These are phyloP conservation scores for Hysterium pulicare DNA, from an alignment of 2,329 filamentous ascomycete species.

Conservation along the genomic window DNA sequence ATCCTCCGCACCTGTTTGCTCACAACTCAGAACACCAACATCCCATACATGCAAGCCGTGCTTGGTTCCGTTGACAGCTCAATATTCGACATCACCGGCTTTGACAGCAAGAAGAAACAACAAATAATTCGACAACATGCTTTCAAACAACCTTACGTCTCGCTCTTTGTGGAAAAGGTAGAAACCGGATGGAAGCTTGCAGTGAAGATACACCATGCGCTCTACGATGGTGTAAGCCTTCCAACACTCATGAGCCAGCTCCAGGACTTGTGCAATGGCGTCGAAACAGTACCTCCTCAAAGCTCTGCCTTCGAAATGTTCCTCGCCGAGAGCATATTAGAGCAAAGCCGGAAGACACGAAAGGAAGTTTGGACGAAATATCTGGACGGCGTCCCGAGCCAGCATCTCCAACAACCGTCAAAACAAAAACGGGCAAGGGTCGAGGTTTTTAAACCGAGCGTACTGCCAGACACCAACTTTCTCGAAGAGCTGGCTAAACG, in stretches of 20 bases:
- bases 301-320: slow-evolving; percentile 40
- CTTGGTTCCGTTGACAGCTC: slow-evolving; percentile 40
- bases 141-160: slow-evolving; percentile 29
- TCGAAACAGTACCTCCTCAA: slow-evolving; percentile 5
- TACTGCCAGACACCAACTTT: slow-evolving; percentile 40
- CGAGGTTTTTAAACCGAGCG: slow-evolving; percentile 49
- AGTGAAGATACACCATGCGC: slow-evolving; percentile 71
- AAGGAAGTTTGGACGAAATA: slow-evolving; percentile 52
- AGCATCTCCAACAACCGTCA: slow-evolving; percentile 16
- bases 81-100: slow-evolving; percentile 25
- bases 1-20: slow-evolving; percentile 69
- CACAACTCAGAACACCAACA: slow-evolving; percentile 43
- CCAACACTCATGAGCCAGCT: slow-evolving; percentile 58
- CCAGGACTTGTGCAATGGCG: slow-evolving; percentile 40
- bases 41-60: slow-evolving; percentile 64
- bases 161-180: slow-evolving; percentile 34
- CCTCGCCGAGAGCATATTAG: slow-evolving; percentile 28
- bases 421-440: slow-evolving; percentile 26
- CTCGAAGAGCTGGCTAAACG: slow-evolving; percentile 46
- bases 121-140: neutral
- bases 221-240: slow-evolving; percentile 84
- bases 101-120: slow-evolving; percentile 9
- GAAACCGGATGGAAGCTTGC: slow-evolving; percentile 34
- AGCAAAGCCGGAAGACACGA: slow-evolving; percentile 17
- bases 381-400: slow-evolving; percentile 24